Evolutionary conservation across 2,329 filamentous ascomycete species (phyloP).

Genomic region (Alternaria metachromatica): DNA sequence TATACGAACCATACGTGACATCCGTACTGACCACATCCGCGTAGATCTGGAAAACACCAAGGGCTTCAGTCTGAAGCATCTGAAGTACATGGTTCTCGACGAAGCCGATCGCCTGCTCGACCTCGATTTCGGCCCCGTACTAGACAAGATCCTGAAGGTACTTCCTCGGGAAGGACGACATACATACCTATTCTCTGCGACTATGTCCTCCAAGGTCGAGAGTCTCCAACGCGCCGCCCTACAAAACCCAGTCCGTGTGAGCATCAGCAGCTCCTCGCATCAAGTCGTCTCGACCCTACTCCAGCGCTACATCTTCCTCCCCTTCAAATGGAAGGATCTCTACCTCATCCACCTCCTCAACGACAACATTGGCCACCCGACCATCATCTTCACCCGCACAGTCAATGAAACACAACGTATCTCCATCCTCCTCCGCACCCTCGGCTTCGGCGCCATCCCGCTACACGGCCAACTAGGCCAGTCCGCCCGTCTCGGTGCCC

Average conservation of each 20-base stretch:
- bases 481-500: constrained; percentile 80
- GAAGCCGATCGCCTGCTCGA: constrained; percentile 92
- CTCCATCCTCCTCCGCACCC: constrained; percentile 78
- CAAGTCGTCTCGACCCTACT: constrained; percentile 89
- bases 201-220: constrained; percentile 93
- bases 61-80: constrained; percentile 76
- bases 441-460: constrained; percentile 90
- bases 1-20: neutral
- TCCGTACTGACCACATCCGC: neutral
- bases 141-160: constrained; percentile 93
- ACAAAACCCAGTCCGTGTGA: constrained; percentile 81
- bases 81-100: constrained; percentile 94
- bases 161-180: constrained; percentile 67
- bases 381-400: constrained; percentile 90
- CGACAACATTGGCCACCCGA: constrained; percentile 83
- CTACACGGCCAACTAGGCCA: constrained; percentile 93
- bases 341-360: constrained; percentile 88
- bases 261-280: constrained; percentile 82
- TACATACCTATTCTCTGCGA: constrained; percentile 87
- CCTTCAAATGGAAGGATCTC: constrained; percentile 80
- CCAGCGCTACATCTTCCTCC: constrained; percentile 83
- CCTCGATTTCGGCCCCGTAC: constrained; percentile 89
- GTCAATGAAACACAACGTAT: constrained; percentile 89
- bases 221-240: constrained; percentile 88
- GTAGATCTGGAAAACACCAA: constrained; percentile 92